These are phyloP conservation scores for Picea glauca DNA, from an alignment of 75 land plant species.

Conservation along the genomic window DNA sequence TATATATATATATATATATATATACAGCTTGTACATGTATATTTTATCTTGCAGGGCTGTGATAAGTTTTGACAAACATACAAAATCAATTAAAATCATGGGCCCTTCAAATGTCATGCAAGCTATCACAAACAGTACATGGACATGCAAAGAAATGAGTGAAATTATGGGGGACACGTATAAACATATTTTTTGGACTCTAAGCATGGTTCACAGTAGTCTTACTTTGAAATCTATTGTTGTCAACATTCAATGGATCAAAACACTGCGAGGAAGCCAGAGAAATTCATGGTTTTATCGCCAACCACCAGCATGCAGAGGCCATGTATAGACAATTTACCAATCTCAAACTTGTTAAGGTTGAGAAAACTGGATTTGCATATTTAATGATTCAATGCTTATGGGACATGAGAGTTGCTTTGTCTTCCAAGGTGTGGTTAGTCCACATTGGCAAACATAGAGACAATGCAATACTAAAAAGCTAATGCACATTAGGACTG, in stretches of 20 bases:
- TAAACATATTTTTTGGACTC: too few relatives aligned
- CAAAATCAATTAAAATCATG: neutral
- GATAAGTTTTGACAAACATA: neutral
- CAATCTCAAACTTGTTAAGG: neutral
- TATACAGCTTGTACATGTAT: too few relatives aligned
- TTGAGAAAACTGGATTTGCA: neutral
- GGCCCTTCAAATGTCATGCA: neutral
- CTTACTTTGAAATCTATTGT: neutral
- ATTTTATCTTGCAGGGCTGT: too few relatives aligned
- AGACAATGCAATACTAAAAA: neutral
- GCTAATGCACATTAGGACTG: neutral
- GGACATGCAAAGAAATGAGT: neutral
- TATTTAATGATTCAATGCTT: neutral
- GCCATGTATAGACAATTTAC: neutral
- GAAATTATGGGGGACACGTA: neutral
- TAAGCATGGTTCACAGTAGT: neutral
- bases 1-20: too few relatives aligned
- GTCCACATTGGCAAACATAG: neutral
- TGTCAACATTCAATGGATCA: neutral
- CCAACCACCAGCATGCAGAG: neutral
- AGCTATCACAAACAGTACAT: neutral
- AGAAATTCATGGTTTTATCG: neutral
- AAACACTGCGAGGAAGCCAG: neutral
- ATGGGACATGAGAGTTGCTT: neutral
- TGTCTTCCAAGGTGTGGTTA: neutral